These are phyloP conservation scores for Pythium vanterpoolii DNA, from an alignment of 352 stramenopile genomes.

Conservation along the genomic window DNA sequence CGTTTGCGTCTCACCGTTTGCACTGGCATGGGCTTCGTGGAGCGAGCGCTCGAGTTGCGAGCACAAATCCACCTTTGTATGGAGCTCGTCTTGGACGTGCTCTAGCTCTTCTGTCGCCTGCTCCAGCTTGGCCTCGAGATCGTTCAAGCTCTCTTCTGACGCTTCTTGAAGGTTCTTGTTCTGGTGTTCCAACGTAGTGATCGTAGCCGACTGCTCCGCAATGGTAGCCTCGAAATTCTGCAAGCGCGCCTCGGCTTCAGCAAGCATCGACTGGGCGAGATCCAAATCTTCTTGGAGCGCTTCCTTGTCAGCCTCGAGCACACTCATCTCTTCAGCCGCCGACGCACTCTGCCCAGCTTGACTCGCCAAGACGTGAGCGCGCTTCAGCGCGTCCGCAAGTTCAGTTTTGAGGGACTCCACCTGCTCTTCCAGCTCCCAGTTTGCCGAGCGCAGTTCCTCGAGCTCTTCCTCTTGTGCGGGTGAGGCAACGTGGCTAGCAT, in stretches of 20 bases:
- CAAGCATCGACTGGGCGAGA: conserved; percentile 18
- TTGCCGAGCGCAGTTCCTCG: conserved; percentile 26
- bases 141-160: conserved; percentile 56
- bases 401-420: conserved; percentile 14
- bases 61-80: conserved; percentile 31
- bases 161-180: conserved; percentile 66
- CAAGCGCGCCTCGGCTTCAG: conserved; percentile 12
- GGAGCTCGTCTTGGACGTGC: conserved; percentile 32
- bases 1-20: conserved; percentile 4
- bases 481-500: neutral
- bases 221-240: conserved; percentile 7
- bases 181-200: conserved; percentile 40
- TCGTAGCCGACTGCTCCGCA: conserved; percentile 4
- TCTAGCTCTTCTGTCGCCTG: conserved; percentile 38
- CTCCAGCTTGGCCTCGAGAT: conserved; percentile 61
- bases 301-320: conserved; percentile 25
- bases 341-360: conserved; percentile 11
- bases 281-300: conserved; percentile 22
- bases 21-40: conserved; percentile 11
- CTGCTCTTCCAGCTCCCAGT: conserved; percentile 24
- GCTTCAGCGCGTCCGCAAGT: conserved; percentile 14
- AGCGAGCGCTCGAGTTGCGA: conserved; percentile 26
- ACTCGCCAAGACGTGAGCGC: conserved; percentile 2
- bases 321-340: conserved; percentile 1
- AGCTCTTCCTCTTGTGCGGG: conserved; percentile 38